Percentiles rank a stretch among this genome's conserved stretches.
These are phyloP conservation scores for Cladosporium phlei DNA, from an alignment of 2,329 filamentous ascomycete species.

Conservation along the genomic window DNA sequence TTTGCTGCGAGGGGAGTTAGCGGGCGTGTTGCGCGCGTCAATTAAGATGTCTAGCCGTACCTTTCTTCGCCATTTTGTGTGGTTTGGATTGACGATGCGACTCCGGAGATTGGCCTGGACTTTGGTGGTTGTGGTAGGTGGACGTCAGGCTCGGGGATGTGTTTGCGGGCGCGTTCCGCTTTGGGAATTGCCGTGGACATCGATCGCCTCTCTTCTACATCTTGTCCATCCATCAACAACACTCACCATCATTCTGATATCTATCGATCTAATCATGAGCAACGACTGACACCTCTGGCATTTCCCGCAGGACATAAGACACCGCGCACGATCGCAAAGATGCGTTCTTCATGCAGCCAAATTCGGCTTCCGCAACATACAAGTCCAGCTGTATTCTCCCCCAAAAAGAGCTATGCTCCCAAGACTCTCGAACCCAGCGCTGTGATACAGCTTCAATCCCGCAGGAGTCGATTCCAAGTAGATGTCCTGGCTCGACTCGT, in stretches of 20 bases:
- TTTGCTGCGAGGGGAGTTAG: conserved; percentile 56
- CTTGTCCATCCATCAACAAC: too few species aligned
- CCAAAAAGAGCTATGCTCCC: not conserved
- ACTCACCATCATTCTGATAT: too few species aligned
- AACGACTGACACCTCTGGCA: too few species aligned
- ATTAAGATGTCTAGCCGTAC: conserved; percentile 16
- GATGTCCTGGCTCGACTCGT: not conserved
- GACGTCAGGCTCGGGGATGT: not conserved
- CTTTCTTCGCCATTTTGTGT: conserved; percentile 29
- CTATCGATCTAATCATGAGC: too few species aligned
- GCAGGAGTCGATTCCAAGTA: conserved; percentile 10
- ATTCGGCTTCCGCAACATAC: conserved; percentile 10
- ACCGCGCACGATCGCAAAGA: too few species aligned
- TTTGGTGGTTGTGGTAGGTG: not conserved
- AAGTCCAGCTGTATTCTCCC: not conserved
- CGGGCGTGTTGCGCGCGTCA: not conserved
- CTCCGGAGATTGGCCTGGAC: not conserved
- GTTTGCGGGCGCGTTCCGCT: conserved; percentile 6
- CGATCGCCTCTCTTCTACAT: too few species aligned
- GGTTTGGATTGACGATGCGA: conserved; percentile 3
- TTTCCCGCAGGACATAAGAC: too few species aligned
- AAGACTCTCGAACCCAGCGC: conserved; percentile 9
- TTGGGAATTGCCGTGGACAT: too few species aligned
- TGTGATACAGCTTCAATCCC: conserved; percentile 7
- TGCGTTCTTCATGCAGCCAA: too few species aligned